Conservation (phyloP, 1,139 yeast genomes). For the Candida sp. region DNA sequence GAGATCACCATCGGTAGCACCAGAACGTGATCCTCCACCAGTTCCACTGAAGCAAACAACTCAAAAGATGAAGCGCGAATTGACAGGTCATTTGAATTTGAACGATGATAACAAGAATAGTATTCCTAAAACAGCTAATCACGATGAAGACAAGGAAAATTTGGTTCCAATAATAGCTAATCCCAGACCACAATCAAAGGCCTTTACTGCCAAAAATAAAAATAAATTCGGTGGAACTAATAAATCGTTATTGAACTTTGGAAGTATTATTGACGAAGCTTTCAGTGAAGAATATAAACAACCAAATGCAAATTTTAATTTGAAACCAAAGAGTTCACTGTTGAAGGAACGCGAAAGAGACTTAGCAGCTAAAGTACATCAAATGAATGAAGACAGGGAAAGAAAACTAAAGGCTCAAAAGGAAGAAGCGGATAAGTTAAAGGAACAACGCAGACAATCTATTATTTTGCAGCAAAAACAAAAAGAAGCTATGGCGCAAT, state of each 20-base stretch:
- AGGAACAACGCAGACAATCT: slow-evolving; percentile 14
- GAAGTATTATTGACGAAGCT: slow-evolving; percentile 29
- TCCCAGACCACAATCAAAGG: slow-evolving; percentile 5
- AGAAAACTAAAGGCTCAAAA: slow-evolving; percentile 16
- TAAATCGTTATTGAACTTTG: slow-evolving; percentile 28
- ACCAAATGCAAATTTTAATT: slow-evolving; percentile 2
- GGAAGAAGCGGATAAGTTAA: slow-evolving; percentile 11
- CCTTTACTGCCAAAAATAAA: slow-evolving; percentile 6
- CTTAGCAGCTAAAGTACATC: slow-evolving; percentile 27
- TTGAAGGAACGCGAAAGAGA: slow-evolving; percentile 26
- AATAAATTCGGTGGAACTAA: slow-evolving; percentile 12
- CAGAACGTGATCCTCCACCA: slow-evolving; percentile 10
- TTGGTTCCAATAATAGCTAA: neutral
- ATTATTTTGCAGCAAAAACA: slow-evolving; percentile 24
- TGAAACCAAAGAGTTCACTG: slow-evolving; percentile 4
- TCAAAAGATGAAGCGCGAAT: slow-evolving; percentile 19
- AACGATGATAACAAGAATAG: slow-evolving; percentile 3
- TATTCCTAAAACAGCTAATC: too few relatives aligned
- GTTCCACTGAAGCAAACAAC: slow-evolving; percentile 8
- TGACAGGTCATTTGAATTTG: slow-evolving; percentile 21
- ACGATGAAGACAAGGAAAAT: neutral
- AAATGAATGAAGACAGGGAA: slow-evolving; percentile 27
- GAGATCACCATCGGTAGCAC: slow-evolving; percentile 8
- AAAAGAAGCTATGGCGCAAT: slow-evolving; percentile 26
- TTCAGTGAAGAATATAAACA: slow-evolving; percentile 16